Conservation (phyloP, 495 filamentous ascomycete species). For the Penicillium alfredii region DNA sequence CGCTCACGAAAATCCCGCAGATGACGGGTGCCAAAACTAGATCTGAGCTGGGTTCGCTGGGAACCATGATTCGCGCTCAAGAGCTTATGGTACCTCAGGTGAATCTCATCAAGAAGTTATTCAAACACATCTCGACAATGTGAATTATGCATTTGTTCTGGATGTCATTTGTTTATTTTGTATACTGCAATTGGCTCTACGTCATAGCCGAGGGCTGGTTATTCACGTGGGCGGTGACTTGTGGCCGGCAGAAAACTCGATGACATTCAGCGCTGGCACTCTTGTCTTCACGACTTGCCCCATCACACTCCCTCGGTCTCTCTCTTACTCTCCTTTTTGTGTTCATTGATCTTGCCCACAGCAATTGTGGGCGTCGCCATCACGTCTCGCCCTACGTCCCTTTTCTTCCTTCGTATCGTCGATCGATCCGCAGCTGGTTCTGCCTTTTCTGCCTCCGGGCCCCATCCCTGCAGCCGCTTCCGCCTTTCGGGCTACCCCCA, state of each 20-base stretch:
- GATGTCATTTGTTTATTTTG: too few species aligned
- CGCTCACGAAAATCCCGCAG: too few species aligned
- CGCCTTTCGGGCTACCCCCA: slow-evolving; percentile 27
- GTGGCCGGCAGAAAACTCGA: slow-evolving; percentile 25
- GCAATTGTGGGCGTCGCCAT: slow-evolving; percentile 32
- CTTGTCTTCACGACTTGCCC: background rate
- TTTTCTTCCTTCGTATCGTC: slow-evolving; percentile 30
- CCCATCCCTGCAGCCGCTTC: slow-evolving; percentile 22
- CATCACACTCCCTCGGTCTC: slow-evolving; percentile 2
- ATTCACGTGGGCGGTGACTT: slow-evolving; percentile 25
- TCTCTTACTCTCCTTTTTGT: slow-evolving; percentile 9
- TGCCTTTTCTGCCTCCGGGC: slow-evolving; percentile 39
- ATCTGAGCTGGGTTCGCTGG: too few species aligned
- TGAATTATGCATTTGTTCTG: too few species aligned
- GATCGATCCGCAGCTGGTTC: slow-evolving; percentile 46
- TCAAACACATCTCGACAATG: too few species aligned
- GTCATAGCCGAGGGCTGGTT: slow-evolving; percentile 18
- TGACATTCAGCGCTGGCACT: slow-evolving; percentile 9
- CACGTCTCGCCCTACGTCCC: slow-evolving; percentile 30
- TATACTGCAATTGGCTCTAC: too few species aligned
- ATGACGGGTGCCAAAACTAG: too few species aligned
- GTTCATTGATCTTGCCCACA: slow-evolving; percentile 22
- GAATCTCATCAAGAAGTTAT: too few species aligned
- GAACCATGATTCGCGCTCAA: too few species aligned
- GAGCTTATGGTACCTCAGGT: too few species aligned